These are phyloP conservation scores for Candida nemodendra DNA, from an alignment of 805 yeast species.

Conservation along the genomic window DNA sequence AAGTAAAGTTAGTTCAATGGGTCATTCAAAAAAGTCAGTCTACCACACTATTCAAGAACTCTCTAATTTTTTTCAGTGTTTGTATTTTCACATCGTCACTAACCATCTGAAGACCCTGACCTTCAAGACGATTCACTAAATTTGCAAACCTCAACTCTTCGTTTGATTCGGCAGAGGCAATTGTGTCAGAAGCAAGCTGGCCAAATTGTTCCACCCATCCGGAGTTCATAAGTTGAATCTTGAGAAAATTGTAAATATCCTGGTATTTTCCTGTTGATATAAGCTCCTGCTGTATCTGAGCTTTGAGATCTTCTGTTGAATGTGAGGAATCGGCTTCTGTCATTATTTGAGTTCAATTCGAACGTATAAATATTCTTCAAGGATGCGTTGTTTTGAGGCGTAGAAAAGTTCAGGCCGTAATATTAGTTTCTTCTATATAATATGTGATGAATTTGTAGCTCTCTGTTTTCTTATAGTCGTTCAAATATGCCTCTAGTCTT, in stretches of 20 bases:
- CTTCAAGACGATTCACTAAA: slow-evolving; percentile 52
- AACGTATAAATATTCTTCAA: slow-evolving; percentile 2
- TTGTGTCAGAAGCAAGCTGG: slow-evolving; percentile 50
- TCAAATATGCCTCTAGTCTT: no score
- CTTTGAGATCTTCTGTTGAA: slow-evolving; percentile 38
- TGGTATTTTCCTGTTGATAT: slow-evolving; percentile 81
- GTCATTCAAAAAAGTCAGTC: no score
- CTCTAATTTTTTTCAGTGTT: slow-evolving; percentile 54
- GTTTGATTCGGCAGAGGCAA: slow-evolving; percentile 26
- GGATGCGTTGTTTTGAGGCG: no score
- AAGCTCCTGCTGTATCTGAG: slow-evolving; percentile 67
- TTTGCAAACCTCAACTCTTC: slow-evolving; percentile 47
- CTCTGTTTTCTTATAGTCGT: no score
- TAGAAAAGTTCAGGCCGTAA: no score
- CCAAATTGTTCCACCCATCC: slow-evolving; percentile 86
- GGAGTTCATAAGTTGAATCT: slow-evolving; percentile 62
- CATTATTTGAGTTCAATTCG: slow-evolving; percentile 7
- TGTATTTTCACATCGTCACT: slow-evolving; percentile 64
- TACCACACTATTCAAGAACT: slow-evolving; percentile 53
- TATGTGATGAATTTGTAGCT: no score
- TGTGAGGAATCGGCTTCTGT: slow-evolving; percentile 10
- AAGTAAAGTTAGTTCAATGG: no score
- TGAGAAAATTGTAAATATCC: slow-evolving; percentile 61
- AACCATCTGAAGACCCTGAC: slow-evolving; percentile 66
- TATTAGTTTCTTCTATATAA: no score